These are phyloP conservation scores for Sarocladiaceae sp. DNA, from an alignment of 2,329 filamentous ascomycete species.

Conservation along the genomic window DNA sequence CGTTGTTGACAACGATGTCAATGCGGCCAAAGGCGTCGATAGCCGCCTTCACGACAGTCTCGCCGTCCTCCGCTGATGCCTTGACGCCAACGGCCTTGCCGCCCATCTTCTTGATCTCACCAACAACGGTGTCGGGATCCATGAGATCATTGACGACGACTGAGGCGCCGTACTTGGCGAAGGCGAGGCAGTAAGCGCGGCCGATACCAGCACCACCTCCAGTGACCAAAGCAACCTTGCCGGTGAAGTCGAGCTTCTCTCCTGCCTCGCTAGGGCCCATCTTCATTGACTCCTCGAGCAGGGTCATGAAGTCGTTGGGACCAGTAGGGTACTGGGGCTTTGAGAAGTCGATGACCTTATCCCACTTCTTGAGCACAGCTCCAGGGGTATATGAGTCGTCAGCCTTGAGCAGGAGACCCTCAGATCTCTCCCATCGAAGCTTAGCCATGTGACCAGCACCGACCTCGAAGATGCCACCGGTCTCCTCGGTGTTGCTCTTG, in stretches of 20 bases:
- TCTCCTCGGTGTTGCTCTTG: slow-evolving; percentile 75
- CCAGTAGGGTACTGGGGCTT: slow-evolving; percentile 73
- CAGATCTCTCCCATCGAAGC: slow-evolving; percentile 89
- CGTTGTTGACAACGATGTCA: slow-evolving; percentile 96
- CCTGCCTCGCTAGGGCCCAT: slow-evolving; percentile 65
- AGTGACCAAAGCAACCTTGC: slow-evolving; percentile 80
- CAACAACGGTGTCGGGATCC: slow-evolving; percentile 83
- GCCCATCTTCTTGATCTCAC: slow-evolving; percentile 84
- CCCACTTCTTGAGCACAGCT: slow-evolving; percentile 85
- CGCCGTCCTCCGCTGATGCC: slow-evolving; percentile 88
- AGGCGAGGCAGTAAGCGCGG: slow-evolving; percentile 81
- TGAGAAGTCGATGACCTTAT: slow-evolving; percentile 80
- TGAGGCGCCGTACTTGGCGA: slow-evolving; percentile 75
- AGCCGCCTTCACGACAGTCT: slow-evolving; percentile 82
- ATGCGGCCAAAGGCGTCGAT: slow-evolving; percentile 91
- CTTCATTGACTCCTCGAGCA: slow-evolving; percentile 80
- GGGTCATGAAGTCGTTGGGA: slow-evolving; percentile 77
- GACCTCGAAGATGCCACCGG: slow-evolving; percentile 85
- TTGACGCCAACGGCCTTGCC: slow-evolving; percentile 90
- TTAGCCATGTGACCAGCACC: slow-evolving; percentile 91
- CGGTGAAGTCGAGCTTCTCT: slow-evolving; percentile 72
- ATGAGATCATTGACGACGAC: slow-evolving; percentile 95
- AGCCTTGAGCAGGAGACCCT: slow-evolving; percentile 81
- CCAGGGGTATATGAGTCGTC: slow-evolving; percentile 84
- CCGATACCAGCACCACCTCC: slow-evolving; percentile 88